These are phyloP conservation scores for Cyclotella distinguenda DNA, from an alignment of 108 stramenopile species.

Conservation along the genomic window DNA sequence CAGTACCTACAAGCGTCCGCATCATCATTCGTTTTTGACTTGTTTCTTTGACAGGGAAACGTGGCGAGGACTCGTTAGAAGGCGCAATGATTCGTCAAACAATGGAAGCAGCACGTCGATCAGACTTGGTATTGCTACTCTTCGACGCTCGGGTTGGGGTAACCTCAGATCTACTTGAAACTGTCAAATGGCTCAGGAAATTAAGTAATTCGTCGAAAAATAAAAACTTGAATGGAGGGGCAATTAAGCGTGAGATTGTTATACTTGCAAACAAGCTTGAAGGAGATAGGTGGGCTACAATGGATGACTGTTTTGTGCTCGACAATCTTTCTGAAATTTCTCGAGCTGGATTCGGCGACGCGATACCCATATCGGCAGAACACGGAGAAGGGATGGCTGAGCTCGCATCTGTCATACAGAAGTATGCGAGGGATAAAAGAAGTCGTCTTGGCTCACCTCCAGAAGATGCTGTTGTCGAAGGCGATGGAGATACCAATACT, in stretches of 20 bases:
- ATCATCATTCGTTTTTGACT: too few relatives aligned
- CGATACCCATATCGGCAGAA: conserved; percentile 79
- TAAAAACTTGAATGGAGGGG: background rate
- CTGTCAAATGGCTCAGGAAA: conserved; percentile 79
- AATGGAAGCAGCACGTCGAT: conserved; percentile 61
- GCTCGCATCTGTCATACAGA: conserved; percentile 69
- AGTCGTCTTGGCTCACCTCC: conserved; percentile 33
- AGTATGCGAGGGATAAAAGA: conserved; percentile 52
- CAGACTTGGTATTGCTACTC: conserved; percentile 77
- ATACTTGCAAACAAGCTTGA: conserved; percentile 86
- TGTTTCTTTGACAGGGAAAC: conserved; percentile 1
- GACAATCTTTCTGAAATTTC: conserved; percentile 67
- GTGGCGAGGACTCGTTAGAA: conserved; percentile 37
- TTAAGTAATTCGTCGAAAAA: conserved; percentile 26
- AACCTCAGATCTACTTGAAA: conserved; percentile 67
- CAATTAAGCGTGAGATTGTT: conserved; percentile 45
- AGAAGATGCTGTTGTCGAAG: conserved; percentile 10
- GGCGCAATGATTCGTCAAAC: conserved; percentile 85
- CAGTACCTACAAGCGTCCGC: too few relatives aligned
- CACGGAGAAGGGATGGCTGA: conserved; percentile 88
- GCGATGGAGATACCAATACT: background rate
- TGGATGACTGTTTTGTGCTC: conserved; percentile 51
- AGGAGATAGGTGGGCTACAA: conserved; percentile 73
- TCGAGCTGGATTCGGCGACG: conserved; percentile 79
- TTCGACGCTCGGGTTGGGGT: conserved; percentile 81